Evolutionary conservation across 192 early-diverging fungal species (phyloP), one percentile per base, ranked within the genome.

Genomic region (Coemansia sp.): DNA sequence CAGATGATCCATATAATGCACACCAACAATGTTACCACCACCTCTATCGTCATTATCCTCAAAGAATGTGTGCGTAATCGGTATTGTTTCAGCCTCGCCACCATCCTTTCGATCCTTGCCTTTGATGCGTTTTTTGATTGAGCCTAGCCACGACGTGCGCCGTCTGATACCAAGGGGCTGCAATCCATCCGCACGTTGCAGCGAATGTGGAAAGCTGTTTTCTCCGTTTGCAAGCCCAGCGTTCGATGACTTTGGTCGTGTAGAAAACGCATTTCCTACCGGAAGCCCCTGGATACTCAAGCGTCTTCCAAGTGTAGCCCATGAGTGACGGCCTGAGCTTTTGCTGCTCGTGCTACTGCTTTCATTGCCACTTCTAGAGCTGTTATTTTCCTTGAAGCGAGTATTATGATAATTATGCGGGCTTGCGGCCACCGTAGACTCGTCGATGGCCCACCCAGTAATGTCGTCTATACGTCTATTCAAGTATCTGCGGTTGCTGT

Each of bases 131-230:
- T 34, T 58, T 21, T 62, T 68, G 33, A 80, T 68, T n/a, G 68
- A 65, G 58, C 66, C 69, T 7, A 80, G 21, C 78, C 78, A 80
- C 55, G 72, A 71, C 6, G 36, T 67, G 23, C 55, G 67, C 45
- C 51, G 38, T 45, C 43, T 63, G 11, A 61, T 45, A 26, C 57
- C 60, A 11, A 44, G 55, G 11, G 49, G 39, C 68, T 62, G 62
- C 43, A 43, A 16, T 20, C 60, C 39, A 15, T 43, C 62, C 55
- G 68, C 21, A 46, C 41, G 60, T 21, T 63, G 59, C 41, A 43
- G 59, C 26, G 33, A 59, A 72, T 30, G 69, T 33, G 14, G 48
- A 46, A 43, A 53, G 35, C 44, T 36, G 23, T 59, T 35, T 34
- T 60, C 18, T 38, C 35, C 9, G 15, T 34, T 49, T 30, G n/a